Evolutionary conservation across 2,329 filamentous ascomycete genomes (phyloP), one percentile per base, ranked within the genome.

Genomic region (Hyphodiscus sp.): DNA sequence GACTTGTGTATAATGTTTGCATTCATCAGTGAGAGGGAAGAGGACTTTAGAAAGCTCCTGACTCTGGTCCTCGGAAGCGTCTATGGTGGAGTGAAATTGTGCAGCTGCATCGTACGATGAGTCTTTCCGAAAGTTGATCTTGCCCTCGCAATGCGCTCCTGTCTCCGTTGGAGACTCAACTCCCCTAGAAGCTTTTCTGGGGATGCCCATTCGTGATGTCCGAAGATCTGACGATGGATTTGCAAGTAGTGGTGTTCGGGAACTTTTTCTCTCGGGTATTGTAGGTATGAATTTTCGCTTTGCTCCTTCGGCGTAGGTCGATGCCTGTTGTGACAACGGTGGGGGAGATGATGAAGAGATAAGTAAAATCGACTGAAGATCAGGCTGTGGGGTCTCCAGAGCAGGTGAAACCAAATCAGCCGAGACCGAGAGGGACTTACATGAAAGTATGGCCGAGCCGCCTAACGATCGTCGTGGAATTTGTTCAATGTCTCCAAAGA

Each of bases 1-100:
- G 11, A 81, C 72, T 29, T 77, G 70, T 42, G 81, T 74, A 73
- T 95, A 97, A 70, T 96, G 90, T 63, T 88, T 82, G 61, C 86
- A 88, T 33, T 82, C 73, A 55, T 80, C 77, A 1, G 81, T 85
- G 49, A 84, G 71, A 47, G 76, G 74, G 42, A 56, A 42, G 16
- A 19, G 42, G 2, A 26, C 29, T 11, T 23, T 50, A 50, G 51
- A 4, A 19, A 11, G 42, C 10, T 44, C 20, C 18, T 38, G 5
- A 10, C 16, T n/a, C 16, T 38, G 33, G 16, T 45, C 11, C 20
- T 45, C 19, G 10, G 43, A 45, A 13, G 33, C 33, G 33, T 38
- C 33, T 38, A n/a, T 38, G 5, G 13, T 38, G 16, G 33, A 13
- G 33, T 13, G 33, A 38, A 6, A 4, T 38, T 38, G 33, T 38